phyloP scores from a whole-genome alignment of 768 basidiomycete species.

The Calocybe gangraenosa region DNA sequence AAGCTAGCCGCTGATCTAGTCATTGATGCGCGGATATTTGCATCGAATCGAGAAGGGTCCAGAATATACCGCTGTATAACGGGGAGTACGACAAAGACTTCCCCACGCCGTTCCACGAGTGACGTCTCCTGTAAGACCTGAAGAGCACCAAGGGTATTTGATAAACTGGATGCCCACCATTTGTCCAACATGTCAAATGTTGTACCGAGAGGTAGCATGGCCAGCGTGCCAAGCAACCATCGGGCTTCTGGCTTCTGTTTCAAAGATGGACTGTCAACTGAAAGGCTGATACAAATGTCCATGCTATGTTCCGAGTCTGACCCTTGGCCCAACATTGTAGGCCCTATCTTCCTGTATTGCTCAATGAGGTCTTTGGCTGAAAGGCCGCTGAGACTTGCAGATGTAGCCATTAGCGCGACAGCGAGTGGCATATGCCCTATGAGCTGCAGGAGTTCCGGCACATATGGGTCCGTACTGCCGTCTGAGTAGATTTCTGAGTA shows the following conservation, averaged over 20 bases:
- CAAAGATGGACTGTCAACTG: constrained; percentile 6
- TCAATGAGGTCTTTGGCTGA: constrained; percentile 3
- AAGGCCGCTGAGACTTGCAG: neutral
- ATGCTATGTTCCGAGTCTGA: constrained; percentile 9
- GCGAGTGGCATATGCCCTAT: constrained; percentile 29
- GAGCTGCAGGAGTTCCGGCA: constrained; percentile 17
- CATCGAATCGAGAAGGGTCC: constrained; percentile 8
- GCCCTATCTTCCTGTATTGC: constrained; percentile 1
- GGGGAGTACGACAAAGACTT: constrained; percentile 14
- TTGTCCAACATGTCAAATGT: constrained; percentile 7
- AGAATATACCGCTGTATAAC: constrained; percentile 18
- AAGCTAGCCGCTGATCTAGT: constrained; percentile 12
- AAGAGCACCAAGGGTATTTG: constrained; percentile 4
- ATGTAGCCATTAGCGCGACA: constrained; percentile 28
- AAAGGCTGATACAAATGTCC: constrained; percentile 8
- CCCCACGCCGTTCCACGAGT: constrained; percentile 2
- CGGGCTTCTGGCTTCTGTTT: neutral
- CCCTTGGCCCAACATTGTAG: constrained; percentile 4
- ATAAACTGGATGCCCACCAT: constrained; percentile 10
- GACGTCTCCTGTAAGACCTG: constrained; percentile 3
- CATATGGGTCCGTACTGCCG: constrained; percentile 17
- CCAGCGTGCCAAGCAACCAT: constrained; percentile 15
- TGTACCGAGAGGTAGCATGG: constrained; percentile 23
- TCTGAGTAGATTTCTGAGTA: constrained; percentile 17
- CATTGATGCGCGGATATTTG: constrained; percentile 2